Evolutionary conservation across 495 filamentous ascomycete genomes (phyloP).

Genomic region (Xylaria curta): DNA sequence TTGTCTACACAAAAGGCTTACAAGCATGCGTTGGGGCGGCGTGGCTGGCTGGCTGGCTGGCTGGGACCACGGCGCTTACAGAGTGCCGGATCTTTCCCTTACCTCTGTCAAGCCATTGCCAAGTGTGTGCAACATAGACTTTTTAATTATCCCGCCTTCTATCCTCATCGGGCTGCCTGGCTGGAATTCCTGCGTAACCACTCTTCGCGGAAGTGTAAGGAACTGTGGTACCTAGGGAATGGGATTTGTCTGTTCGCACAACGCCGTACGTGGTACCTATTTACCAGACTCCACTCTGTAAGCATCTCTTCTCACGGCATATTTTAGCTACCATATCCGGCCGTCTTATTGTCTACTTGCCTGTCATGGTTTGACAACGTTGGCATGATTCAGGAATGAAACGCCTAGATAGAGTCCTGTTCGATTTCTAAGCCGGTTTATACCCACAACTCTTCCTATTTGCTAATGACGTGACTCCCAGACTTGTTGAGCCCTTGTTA

Average conservation of each 20-base stretch:
- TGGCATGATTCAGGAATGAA: conserved; percentile 12
- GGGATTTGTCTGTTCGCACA: conserved; percentile 14
- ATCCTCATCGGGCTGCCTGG: conserved; percentile 23
- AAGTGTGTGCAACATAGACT: conserved; percentile 26
- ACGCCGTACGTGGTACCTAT: conserved; percentile 11
- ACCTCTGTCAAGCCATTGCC: conserved; percentile 21
- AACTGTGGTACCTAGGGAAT: conserved; percentile 19
- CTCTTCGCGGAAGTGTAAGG: conserved; percentile 24
- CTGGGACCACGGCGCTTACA: neutral
- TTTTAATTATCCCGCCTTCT: conserved; percentile 13
- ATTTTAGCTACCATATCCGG: conserved; percentile 24
- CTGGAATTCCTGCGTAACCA: conserved; percentile 28
- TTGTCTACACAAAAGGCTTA: conserved; percentile 5
- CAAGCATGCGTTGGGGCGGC: conserved; percentile 8
- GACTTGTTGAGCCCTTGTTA: conserved; percentile 16
- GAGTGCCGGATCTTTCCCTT: conserved; percentile 12
- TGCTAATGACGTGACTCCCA: conserved; percentile 26
- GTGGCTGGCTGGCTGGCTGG: conserved; percentile 16
- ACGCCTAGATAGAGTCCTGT: conserved; percentile 9
- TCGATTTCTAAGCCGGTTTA: conserved; percentile 11
- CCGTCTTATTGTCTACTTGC: conserved; percentile 10
- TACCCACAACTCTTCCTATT: conserved; percentile 10
- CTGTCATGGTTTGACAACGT: conserved; percentile 19
- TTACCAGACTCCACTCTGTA: conserved; percentile 24
- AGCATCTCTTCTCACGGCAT: conserved; percentile 25